Evolutionary conservation across 495 filamentous ascomycete genomes (phyloP).

Genomic region (Penicillium pancosmium): DNA sequence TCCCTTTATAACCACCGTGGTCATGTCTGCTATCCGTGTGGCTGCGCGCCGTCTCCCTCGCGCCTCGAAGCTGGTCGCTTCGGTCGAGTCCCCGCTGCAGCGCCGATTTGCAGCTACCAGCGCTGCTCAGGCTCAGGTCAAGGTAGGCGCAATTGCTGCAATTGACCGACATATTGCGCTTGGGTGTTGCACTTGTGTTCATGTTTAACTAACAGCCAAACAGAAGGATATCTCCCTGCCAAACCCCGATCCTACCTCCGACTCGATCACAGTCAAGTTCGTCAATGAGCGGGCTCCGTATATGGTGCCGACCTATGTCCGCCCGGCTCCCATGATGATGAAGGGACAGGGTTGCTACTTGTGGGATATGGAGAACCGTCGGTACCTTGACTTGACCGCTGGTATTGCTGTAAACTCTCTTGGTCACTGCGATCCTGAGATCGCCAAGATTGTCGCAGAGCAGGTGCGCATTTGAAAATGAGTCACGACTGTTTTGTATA

Average conservation of each 20-base stretch:
- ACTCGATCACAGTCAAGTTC: constrained; percentile 76
- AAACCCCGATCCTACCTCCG: constrained; percentile 74
- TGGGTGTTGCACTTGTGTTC: not conserved
- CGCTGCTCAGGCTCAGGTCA: constrained; percentile 32
- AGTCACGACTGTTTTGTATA: not conserved
- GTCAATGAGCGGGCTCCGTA: constrained; percentile 72
- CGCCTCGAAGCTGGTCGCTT: constrained; percentile 33
- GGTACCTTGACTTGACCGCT: constrained; percentile 91
- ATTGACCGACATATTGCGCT: not conserved
- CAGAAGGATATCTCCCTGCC: constrained; percentile 67
- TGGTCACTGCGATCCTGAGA: constrained; percentile 80
- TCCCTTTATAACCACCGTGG: not conserved
- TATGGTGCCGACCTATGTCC: constrained; percentile 95
- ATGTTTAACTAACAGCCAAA: constrained; percentile 6
- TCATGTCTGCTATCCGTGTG: constrained; percentile 36
- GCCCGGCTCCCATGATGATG: constrained; percentile 87
- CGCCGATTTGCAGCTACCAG: constrained; percentile 39
- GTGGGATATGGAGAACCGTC: constrained; percentile 85
- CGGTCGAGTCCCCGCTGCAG: constrained; percentile 41
- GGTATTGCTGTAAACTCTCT: constrained; percentile 95
- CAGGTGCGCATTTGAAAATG: constrained; percentile 56
- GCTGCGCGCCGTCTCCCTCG: constrained; percentile 45
- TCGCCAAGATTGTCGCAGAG: constrained; percentile 67
- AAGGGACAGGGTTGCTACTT: constrained; percentile 84
- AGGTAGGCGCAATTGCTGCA: constrained; percentile 16